A percentile compares a stretch with the other conserved stretches of the same genome.
These are phyloP conservation scores for Boletellus ananas DNA, from an alignment of 768 basidiomycete species.

Conservation along the genomic window DNA sequence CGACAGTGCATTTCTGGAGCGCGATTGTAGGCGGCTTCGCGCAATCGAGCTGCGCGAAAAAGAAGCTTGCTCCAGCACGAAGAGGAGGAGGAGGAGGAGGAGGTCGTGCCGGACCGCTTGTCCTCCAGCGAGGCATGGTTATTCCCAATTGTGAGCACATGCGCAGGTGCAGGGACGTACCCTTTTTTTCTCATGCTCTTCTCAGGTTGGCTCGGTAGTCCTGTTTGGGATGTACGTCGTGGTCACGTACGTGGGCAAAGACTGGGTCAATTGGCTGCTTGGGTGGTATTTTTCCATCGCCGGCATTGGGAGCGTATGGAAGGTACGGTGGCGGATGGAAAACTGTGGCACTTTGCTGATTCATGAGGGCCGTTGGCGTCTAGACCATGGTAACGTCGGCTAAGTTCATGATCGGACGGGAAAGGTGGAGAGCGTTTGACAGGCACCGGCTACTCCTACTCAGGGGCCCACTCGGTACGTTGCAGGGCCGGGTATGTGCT, in stretches of 20 bases:
- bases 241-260: slow-evolving; percentile 71
- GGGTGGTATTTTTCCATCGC: slow-evolving; percentile 70
- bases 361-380: neutral
- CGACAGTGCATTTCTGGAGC: neutral
- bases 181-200: neutral
- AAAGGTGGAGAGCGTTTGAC: slow-evolving; percentile 57
- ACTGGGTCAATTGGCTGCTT: slow-evolving; percentile 80
- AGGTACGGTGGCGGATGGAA: slow-evolving; percentile 32
- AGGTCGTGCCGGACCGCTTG: slow-evolving; percentile 54
- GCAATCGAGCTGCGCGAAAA: neutral
- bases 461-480: slow-evolving; percentile 45
- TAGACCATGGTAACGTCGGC: slow-evolving; percentile 53
- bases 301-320: slow-evolving; percentile 66
- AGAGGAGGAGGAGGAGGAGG: slow-evolving; percentile 54
- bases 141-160: slow-evolving; percentile 62
- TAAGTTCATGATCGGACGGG: slow-evolving; percentile 45
- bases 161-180: neutral
- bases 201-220: slow-evolving; percentile 63
- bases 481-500: slow-evolving; percentile 1
- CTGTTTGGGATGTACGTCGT: slow-evolving; percentile 67
- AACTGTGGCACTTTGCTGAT: neutral
- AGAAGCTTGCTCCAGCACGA: slow-evolving; percentile 35
- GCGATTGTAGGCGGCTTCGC: slow-evolving; percentile 8
- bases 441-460: slow-evolving; percentile 41
- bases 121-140: slow-evolving; percentile 69